Base-by-base conservation (phyloP, 1,284 basidiomycete genomes). In the Pascua sp. region DNA sequence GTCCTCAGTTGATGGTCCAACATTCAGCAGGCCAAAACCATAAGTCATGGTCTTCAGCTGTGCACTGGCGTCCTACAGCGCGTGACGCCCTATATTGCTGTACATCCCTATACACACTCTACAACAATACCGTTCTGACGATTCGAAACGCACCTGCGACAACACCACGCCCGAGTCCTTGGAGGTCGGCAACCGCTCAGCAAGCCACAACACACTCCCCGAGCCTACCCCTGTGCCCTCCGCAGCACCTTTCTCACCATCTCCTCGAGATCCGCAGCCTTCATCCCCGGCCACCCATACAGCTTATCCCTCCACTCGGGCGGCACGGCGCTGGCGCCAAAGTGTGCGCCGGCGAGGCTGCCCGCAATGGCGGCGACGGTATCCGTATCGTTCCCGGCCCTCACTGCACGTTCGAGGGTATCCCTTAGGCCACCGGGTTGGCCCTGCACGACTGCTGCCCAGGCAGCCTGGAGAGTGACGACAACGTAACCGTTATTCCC, bases 281-380 rank as follows among this genome's bases (percentile, higher is more conserved):
- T 38, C 10, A 42, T 40, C 12, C 40, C 40, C 1, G 49, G 49
- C 55, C 55, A 56, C 4, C 55, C 55, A 13, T 56, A 49, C 17
- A 51, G 45, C 12, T 46, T 36, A 8, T 39, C 45, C 16, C n/a
- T 12, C 55, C 55, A 56, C 9, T 51, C 44, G 7, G 5, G 5
- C 2, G 55, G 49, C 16, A 56, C 49, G 32, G 11, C 36, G 11
- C 44, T 16, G 0, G 49, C 55, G 11, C 55, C 55, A 32, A 42
- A 51, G 13, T 36, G 13, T 0, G 49, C 55, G 11, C 55, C 55
- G 3, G 55, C 55, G 1, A 56, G 32, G 16, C 41, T 38, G 1
- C 55, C 55, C 2, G 55, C 55, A 9, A 56, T 51, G 3, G 55
- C 55, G 0, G 48, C 55, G n/a, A 56, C 44, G 4, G 55, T 56